These are phyloP conservation scores for Aureobasidium lini DNA, from an alignment of 2,329 filamentous ascomycete genomes.

Conservation along the genomic window DNA sequence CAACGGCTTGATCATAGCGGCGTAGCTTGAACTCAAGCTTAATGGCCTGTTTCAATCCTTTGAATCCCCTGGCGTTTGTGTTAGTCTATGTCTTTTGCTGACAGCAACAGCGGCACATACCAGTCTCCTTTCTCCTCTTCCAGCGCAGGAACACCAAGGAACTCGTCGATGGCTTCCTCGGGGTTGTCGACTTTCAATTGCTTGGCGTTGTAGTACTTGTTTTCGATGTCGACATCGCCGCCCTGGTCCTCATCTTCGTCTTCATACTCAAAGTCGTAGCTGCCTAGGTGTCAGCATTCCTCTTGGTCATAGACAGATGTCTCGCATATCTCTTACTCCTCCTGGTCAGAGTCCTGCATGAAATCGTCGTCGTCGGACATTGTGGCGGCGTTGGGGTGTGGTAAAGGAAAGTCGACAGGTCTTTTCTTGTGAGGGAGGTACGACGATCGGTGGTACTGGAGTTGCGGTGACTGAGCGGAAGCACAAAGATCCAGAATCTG, in stretches of 20 bases:
- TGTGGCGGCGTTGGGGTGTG: conserved; percentile 24
- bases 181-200: conserved; percentile 85
- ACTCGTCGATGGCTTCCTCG: conserved; percentile 83
- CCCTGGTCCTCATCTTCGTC: conserved; percentile 83
- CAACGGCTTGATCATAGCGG: conserved; percentile 79
- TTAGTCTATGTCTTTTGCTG: not conserved
- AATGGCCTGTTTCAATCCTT: conserved; percentile 94
- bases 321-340: conserved; percentile 53
- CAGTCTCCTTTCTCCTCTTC: conserved; percentile 93
- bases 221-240: conserved; percentile 91
- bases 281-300: conserved; percentile 31
- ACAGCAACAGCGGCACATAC: conserved; percentile 35
- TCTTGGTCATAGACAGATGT: not conserved
- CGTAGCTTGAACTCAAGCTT: conserved; percentile 92
- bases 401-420: not conserved
- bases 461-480: not conserved
- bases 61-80: conserved; percentile 62
- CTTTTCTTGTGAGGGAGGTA: not conserved
- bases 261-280: conserved; percentile 96
- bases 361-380: conserved; percentile 88
- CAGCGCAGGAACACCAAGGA: conserved; percentile 75
- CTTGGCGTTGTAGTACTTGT: conserved; percentile 99
- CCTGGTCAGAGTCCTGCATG: conserved; percentile 85
- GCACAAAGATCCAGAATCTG: not conserved
- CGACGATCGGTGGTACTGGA: not conserved